These are phyloP conservation scores for Solanum medicagineum DNA, from an alignment of 257 asterid species.

Conservation along the genomic window DNA sequence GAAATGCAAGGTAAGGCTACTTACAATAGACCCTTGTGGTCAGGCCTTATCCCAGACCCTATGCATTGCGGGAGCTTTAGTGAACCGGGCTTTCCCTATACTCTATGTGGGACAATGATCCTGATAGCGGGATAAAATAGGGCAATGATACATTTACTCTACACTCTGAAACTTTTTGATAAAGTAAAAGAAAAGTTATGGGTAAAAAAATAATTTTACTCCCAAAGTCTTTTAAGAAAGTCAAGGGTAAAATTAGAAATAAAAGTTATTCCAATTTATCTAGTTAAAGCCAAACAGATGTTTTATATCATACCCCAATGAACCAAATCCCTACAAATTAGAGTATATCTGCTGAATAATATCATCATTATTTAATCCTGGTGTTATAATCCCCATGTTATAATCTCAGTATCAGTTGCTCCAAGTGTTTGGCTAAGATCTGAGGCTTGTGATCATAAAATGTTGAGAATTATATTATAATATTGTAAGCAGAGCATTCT, in stretches of 20 bases:
- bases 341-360: not conserved
- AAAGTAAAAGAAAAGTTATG: too few relatives aligned
- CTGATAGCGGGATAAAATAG: not conserved
- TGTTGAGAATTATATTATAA: not conserved
- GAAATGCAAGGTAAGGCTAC: too few relatives aligned
- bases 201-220: not conserved
- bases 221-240: not conserved
- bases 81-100: too few relatives aligned
- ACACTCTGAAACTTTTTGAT: not conserved
- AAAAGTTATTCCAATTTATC: not conserved
- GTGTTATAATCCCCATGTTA: not conserved
- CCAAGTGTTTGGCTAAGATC: not conserved
- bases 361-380: not conserved
- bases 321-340: not conserved
- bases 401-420: not conserved
- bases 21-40: too few relatives aligned
- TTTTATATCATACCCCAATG: not conserved
- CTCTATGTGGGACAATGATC: not conserved
- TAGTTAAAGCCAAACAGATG: not conserved
- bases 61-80: too few relatives aligned
- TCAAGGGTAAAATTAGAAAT: not conserved
- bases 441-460: not conserved
- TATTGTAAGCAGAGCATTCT: not conserved
- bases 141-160: not conserved
- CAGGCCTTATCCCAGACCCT: too few relatives aligned